Evolutionary conservation across 2,329 filamentous ascomycete species (phyloP), one percentile per base, ranked within the genome.

Genomic region (Penicillium crustosum): DNA sequence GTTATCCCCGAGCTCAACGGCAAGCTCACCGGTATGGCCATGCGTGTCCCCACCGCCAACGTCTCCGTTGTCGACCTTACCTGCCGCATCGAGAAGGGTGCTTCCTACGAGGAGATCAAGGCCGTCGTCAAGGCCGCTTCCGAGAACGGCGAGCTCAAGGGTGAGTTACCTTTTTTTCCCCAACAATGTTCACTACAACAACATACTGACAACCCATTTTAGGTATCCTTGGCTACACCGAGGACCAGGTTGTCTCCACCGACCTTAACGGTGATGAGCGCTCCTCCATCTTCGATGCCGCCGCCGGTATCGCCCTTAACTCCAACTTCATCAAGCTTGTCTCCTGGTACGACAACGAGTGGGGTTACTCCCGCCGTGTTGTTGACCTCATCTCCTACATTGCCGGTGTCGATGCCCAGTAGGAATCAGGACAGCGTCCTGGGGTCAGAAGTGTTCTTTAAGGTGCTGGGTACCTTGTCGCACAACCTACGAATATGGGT

Each of bases 11-110:
- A 86, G 71, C 88, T 99, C 70, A 97, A 97, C 83, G 94, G 94
- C 87, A 99, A 99, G 89, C 91, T 97, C 69, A 99, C 94, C 68
- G 94, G 94, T 83, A 97, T 99, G 94, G 86, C 94, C 75, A 94
- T 99, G 90, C 94, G 94, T 89, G 93, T 99, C 60, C 94, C 94
- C 70, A 97, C 94, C 70, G 81, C 91, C 85, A 97, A 99, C 86
- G 94, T 99, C 79, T 99, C 94, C 72, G 94, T 97, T 79, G 94
- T 99, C 76, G 94, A 99, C 82, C 83, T 99, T 78, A 99, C 94
- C 74, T 87, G 82, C 86, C 93, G 93, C 74, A 84, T 95, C 71
- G 90, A 96, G 87, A 97, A 97, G 89, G 81, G 81, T 73, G 93
- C 75, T 58, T 66, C 66, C 68, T 80, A 80, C 70, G 92, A 96